phyloP scores from a whole-genome alignment of 2,329 filamentous ascomycete genomes.

The Pezicula neosporulosa region DNA sequence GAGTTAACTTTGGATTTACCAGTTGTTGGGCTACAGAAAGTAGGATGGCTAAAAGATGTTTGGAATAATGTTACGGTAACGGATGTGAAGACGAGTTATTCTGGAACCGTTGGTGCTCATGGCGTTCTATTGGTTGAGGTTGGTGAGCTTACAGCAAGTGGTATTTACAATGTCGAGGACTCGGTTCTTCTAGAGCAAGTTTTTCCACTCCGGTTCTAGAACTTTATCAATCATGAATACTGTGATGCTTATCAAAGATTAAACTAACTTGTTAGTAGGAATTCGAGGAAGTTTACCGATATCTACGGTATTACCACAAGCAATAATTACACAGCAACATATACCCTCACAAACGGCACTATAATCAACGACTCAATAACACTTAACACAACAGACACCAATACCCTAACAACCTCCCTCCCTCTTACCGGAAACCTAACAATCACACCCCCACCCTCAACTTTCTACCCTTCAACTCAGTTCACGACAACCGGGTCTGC shows the following conservation, averaged over 20 bases:
- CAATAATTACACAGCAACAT: slow-evolving; percentile 11
- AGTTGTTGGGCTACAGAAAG: slow-evolving; percentile 20
- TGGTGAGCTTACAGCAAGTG: slow-evolving; percentile 6
- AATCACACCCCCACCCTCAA: slow-evolving; percentile 8
- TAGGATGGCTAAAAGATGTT: slow-evolving; percentile 17
- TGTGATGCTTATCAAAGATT: too few species aligned
- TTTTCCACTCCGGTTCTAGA: background rate
- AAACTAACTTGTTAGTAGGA: background rate
- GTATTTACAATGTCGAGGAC: slow-evolving; percentile 12
- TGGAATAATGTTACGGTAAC: slow-evolving; percentile 12
- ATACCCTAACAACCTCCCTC: slow-evolving; percentile 14
- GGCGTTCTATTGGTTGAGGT: slow-evolving; percentile 21
- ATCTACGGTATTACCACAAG: slow-evolving; percentile 18
- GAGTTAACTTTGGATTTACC: slow-evolving; percentile 19
- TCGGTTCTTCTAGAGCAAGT: slow-evolving; percentile 11
- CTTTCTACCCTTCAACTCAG: slow-evolving; percentile 45
- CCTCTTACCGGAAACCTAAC: slow-evolving; percentile 4
- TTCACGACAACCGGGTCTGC: slow-evolving; percentile 49
- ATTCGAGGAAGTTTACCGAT: slow-evolving; percentile 12
- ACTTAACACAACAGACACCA: slow-evolving; percentile 14
- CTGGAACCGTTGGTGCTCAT: slow-evolving; percentile 15
- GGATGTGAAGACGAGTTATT: slow-evolving; percentile 18
- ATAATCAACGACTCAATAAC: slow-evolving; percentile 9
- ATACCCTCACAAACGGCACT: slow-evolving; percentile 10
- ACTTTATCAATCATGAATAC: too few species aligned